A percentile compares a stretch with the other conserved stretches of the same genome.
These are phyloP conservation scores for Alternaria consortialis DNA, from an alignment of 2,329 filamentous ascomycete genomes.

Conservation along the genomic window DNA sequence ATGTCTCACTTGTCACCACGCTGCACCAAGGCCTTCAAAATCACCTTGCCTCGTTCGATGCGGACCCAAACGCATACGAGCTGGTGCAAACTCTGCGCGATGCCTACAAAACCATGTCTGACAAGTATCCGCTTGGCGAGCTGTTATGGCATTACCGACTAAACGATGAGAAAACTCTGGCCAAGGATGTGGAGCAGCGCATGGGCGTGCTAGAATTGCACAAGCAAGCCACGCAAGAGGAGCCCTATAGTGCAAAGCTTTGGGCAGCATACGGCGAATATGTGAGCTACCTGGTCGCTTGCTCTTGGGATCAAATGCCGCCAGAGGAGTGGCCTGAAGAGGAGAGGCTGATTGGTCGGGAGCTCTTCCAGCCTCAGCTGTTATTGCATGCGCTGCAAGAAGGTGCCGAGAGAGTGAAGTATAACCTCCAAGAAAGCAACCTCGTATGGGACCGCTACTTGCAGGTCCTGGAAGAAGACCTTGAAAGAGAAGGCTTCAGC, in stretches of 20 bases:
- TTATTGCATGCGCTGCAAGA: constrained; percentile 75
- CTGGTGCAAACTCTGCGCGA: constrained; percentile 57
- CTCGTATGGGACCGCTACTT: constrained; percentile 82
- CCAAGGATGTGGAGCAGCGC: constrained; percentile 69
- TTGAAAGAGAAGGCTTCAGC: constrained; percentile 63
- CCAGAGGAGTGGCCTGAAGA: constrained; percentile 66
- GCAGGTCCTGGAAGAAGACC: constrained; percentile 73
- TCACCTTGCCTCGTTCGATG: constrained; percentile 47
- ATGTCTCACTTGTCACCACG: constrained; percentile 58
- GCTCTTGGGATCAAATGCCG: constrained; percentile 65
- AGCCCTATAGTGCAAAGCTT: constrained; percentile 75
- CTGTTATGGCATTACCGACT: constrained; percentile 80
- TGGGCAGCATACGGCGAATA: constrained; percentile 84
- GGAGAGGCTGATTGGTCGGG: constrained; percentile 72
- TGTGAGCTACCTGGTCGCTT: constrained; percentile 74
- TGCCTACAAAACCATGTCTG: constrained; percentile 67
- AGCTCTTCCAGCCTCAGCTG: constrained; percentile 74
- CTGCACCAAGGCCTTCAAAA: constrained; percentile 59
- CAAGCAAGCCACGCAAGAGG: constrained; percentile 73
- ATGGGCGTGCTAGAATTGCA: constrained; percentile 76
- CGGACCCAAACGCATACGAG: constrained; percentile 54
- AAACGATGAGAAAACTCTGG: constrained; percentile 73
- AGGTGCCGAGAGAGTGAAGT: constrained; percentile 75
- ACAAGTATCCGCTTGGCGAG: constrained; percentile 75
- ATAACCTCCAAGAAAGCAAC: constrained; percentile 79